phyloP scores from a whole-genome alignment of 1,284 basidiomycete genomes.

The Anthracocystis walkeri region DNA sequence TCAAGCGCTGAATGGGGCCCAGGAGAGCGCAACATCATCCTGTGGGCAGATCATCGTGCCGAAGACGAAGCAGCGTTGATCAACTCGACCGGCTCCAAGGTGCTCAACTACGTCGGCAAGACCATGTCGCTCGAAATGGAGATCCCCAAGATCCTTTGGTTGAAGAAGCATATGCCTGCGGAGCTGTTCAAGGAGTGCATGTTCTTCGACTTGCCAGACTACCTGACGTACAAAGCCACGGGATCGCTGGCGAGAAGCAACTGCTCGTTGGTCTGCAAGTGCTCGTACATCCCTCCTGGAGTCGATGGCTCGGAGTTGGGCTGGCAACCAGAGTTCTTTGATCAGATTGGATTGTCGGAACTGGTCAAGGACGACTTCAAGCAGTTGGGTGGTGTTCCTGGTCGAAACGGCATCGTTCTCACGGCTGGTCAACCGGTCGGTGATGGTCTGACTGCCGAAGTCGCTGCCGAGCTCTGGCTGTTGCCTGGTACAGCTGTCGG shows the following conservation, averaged over 20 bases:
- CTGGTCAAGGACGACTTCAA: conserved; percentile 76
- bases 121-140: conserved; percentile 79
- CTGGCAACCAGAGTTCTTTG: conserved; percentile 67
- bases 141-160: conserved; percentile 90
- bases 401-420: conserved; percentile 76
- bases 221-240: conserved; percentile 92
- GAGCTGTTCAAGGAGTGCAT: conserved; percentile 83
- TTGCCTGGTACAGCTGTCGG: conserved; percentile 91
- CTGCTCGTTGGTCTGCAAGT: conserved; percentile 97
- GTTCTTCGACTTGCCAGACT: conserved; percentile 98
- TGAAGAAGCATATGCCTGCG: conserved; percentile 86
- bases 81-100: conserved; percentile 84
- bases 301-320: conserved; percentile 63
- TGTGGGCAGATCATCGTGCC: conserved; percentile 82
- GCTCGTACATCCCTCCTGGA: conserved; percentile 86
- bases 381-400: conserved; percentile 81
- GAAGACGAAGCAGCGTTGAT: conserved; percentile 90
- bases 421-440: conserved; percentile 95
- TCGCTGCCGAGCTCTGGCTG: conserved; percentile 87
- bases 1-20: conserved; percentile 27
- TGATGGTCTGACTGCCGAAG: conserved; percentile 80
- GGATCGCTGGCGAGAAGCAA: conserved; percentile 81
- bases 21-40: conserved; percentile 59
- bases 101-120: conserved; percentile 94
- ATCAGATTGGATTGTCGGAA: conserved; percentile 67